Conservation (phyloP, 2,329 filamentous ascomycete genomes). For the Dactylella cylindrospora region DNA sequence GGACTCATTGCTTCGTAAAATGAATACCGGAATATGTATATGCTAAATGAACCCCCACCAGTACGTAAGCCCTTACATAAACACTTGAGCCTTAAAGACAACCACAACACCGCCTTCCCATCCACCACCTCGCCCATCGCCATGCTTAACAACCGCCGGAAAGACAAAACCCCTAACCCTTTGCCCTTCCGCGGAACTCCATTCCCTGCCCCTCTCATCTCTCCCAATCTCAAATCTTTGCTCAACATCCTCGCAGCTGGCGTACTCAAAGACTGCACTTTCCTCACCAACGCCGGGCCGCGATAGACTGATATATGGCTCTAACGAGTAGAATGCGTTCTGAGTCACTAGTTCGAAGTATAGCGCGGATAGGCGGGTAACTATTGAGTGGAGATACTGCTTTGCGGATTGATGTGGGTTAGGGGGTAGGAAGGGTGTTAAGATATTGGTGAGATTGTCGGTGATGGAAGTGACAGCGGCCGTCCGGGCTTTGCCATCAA, state of each 20-base stretch:
- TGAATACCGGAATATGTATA: too few relatives aligned
- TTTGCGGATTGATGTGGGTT: too few relatives aligned
- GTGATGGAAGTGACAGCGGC: not conserved
- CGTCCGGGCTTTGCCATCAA: not conserved
- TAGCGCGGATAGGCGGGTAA: conserved; percentile 3
- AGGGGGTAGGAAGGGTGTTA: not conserved
- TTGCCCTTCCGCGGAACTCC: conserved; percentile 19
- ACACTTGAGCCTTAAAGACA: conserved; percentile 26
- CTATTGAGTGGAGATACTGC: conserved; percentile 6
- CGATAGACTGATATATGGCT: conserved; percentile 6
- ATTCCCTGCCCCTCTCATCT: conserved; percentile 13
- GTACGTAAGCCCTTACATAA: too few relatives aligned
- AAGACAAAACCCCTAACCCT: conserved; percentile 23
- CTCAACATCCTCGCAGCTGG: conserved; percentile 27
- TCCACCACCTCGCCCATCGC: conserved; percentile 26
- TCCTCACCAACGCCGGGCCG: not conserved
- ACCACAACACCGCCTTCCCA: conserved; percentile 16
- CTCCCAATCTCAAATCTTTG: conserved; percentile 21
- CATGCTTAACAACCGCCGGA: conserved; percentile 25
- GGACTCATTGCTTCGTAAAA: too few relatives aligned
- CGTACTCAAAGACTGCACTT: conserved; percentile 10
- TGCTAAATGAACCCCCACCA: too few relatives aligned
- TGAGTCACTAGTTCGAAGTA: conserved; percentile 20
- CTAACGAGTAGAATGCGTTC: conserved; percentile 23
- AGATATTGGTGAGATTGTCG: not conserved